Conservation (phyloP, 768 basidiomycete genomes). For the Gymnopilus junonius region DNA sequence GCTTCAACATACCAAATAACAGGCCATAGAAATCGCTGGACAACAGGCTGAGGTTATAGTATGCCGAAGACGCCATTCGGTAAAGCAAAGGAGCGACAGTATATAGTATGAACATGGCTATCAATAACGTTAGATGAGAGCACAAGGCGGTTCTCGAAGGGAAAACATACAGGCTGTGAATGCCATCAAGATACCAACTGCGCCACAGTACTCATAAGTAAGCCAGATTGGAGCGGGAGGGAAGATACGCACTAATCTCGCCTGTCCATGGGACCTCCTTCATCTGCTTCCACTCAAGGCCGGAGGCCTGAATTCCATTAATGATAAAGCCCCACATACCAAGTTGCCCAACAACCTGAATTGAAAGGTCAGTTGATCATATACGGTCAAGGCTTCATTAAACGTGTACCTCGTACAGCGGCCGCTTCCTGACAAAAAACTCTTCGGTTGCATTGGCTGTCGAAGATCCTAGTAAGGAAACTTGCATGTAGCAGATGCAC, state of each 20-base stretch:
- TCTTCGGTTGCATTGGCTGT: slow-evolving; percentile 89
- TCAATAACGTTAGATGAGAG: slow-evolving; percentile 21
- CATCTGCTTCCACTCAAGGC: slow-evolving; percentile 73
- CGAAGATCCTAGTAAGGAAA: background rate
- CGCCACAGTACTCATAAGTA: slow-evolving; percentile 2
- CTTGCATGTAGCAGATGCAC: background rate
- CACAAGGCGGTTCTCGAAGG: background rate
- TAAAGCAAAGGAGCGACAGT: slow-evolving; percentile 87
- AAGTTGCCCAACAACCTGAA: slow-evolving; percentile 78
- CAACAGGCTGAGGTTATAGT: slow-evolving; percentile 84
- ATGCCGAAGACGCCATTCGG: slow-evolving; percentile 83
- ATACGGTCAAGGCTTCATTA: background rate
- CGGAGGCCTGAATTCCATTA: slow-evolving; percentile 78
- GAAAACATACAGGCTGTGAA: slow-evolving; percentile 39
- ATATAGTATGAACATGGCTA: slow-evolving; percentile 85
- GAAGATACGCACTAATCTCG: slow-evolving; percentile 55
- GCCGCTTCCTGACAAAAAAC: slow-evolving; percentile 78
- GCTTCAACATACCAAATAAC: slow-evolving; percentile 64
- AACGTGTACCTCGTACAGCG: slow-evolving; percentile 69
- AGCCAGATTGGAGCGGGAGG: background rate
- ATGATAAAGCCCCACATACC: slow-evolving; percentile 86
- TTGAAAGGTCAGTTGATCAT: background rate
- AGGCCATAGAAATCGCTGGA: slow-evolving; percentile 90
- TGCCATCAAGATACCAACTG: slow-evolving; percentile 50
- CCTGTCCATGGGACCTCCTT: slow-evolving; percentile 73